Conservation (phyloP, 202 grass and related monocot genomes). For the Schoenoplectus triqueter region DNA sequence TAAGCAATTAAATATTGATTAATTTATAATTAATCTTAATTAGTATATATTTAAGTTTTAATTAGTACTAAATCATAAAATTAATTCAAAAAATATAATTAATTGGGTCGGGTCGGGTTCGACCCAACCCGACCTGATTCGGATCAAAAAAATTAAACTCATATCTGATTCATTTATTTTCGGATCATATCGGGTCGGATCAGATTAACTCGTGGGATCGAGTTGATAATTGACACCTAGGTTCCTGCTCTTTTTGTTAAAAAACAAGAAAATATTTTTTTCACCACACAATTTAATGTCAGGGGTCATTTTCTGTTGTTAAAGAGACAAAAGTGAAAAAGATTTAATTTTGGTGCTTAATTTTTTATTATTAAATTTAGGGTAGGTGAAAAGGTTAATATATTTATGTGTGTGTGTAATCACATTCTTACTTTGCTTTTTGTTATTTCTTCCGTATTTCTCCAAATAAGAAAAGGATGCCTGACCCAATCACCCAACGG, state of each 20-base stretch:
- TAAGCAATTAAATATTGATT: too few species aligned
- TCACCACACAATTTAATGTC: conserved; percentile 3
- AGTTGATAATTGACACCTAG: not conserved
- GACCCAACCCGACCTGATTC: too few species aligned
- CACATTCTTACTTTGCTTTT: not conserved
- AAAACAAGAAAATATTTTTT: conserved; percentile 4
- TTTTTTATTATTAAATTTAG: not conserved
- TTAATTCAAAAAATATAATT: too few species aligned
- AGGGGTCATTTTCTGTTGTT: conserved; percentile 11
- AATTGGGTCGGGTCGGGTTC: too few species aligned
- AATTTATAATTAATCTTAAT: too few species aligned
- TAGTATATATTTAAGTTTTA: too few species aligned
- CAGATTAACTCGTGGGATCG: too few species aligned
- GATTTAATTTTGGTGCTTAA: not conserved
- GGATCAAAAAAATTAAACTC: too few species aligned
- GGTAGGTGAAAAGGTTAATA: conserved; percentile 29
- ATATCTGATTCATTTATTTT: too few species aligned
- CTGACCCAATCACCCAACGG: conserved; percentile 34
- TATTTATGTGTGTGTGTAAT: not conserved
- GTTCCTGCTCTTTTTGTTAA: conserved; percentile 14
- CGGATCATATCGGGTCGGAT: too few species aligned
- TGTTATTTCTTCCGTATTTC: conserved; percentile 2
- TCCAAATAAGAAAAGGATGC: conserved; percentile 15
- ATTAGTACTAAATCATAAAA: too few species aligned
- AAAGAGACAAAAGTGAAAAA: conserved; percentile 23